Conservation (phyloP, 1,284 basidiomycete species). For the Boletus smithii region DNA sequence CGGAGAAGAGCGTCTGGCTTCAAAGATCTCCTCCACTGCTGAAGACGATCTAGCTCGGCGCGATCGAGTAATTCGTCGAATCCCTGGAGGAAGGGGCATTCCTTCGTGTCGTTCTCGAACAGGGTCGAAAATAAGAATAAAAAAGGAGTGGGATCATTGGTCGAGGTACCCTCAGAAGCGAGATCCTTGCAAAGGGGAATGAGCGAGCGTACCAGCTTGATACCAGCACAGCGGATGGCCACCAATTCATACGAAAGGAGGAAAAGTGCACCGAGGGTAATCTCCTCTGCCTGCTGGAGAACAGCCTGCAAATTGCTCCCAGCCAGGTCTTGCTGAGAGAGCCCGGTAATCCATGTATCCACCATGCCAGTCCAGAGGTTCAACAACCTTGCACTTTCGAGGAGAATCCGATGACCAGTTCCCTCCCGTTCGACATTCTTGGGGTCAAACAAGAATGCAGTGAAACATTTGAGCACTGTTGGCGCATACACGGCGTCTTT, state of each 20-base stretch:
- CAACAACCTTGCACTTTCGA: constrained; percentile 65
- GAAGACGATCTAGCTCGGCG: constrained; percentile 54
- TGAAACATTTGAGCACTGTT: constrained; percentile 68
- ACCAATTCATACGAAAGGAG: constrained; percentile 65
- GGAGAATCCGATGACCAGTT: constrained; percentile 56
- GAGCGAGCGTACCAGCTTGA: constrained; percentile 58
- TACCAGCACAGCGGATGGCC: constrained; percentile 52
- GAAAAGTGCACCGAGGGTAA: constrained; percentile 77
- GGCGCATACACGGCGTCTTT: constrained; percentile 55
- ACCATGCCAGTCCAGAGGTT: constrained; percentile 76
- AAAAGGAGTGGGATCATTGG: constrained; percentile 20
- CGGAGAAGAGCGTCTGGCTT: constrained; percentile 53
- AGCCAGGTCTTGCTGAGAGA: constrained; percentile 40
- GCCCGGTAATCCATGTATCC: constrained; percentile 60
- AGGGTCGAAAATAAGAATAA: constrained; percentile 47
- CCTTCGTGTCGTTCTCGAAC: constrained; percentile 24
- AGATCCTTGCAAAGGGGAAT: constrained; percentile 43
- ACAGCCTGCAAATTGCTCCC: constrained; percentile 41
- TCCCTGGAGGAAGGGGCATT: constrained; percentile 51
- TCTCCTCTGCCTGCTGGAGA: constrained; percentile 48
- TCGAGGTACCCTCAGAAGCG: constrained; percentile 31
- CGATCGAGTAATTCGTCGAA: constrained; percentile 64
- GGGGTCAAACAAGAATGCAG: constrained; percentile 77
- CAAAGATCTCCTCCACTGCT: constrained; percentile 58
- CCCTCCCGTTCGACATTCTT: constrained; percentile 66